Evolutionary conservation across 768 basidiomycete genomes (phyloP).

Genomic region (Kwoniella heveanensis): DNA sequence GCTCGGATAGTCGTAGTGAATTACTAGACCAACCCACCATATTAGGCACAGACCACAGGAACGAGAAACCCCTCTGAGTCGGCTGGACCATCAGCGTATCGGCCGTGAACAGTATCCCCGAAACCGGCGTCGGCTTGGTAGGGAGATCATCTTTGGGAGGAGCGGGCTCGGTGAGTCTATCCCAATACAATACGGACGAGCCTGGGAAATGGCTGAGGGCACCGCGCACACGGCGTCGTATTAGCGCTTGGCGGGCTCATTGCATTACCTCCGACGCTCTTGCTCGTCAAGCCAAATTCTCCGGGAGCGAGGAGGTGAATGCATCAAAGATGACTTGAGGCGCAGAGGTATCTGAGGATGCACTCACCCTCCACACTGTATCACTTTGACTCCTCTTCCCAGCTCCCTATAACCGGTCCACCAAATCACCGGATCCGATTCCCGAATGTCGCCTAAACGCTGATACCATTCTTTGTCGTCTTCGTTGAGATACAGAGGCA

Average conservation of each 20-base stretch:
- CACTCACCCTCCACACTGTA: constrained; percentile 55
- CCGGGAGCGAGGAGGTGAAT: too few relatives aligned
- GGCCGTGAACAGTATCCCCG: constrained; percentile 49
- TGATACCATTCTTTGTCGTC: constrained; percentile 52
- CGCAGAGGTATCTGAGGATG: too few relatives aligned
- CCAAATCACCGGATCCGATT: constrained; percentile 39
- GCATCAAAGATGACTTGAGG: too few relatives aligned
- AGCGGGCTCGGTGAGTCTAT: constrained; percentile 44
- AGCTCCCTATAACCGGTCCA: constrained; percentile 37
- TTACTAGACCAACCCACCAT: constrained; percentile 45
- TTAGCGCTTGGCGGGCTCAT: too few relatives aligned
- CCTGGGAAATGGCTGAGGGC: constrained; percentile 49
- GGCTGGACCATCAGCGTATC: constrained; percentile 55
- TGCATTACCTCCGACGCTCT: too few relatives aligned
- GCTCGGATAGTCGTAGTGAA: too few relatives aligned
- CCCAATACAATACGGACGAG: constrained; percentile 51
- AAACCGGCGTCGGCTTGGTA: constrained; percentile 37
- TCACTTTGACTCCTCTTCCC: constrained; percentile 34
- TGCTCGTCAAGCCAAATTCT: too few relatives aligned
- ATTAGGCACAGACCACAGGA: constrained; percentile 54
- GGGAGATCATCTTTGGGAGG: constrained; percentile 31
- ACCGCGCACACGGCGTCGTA: too few relatives aligned
- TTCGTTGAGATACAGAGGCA: constrained; percentile 46
- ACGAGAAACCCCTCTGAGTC: constrained; percentile 48
- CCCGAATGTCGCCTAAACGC: constrained; percentile 34